Conservation (phyloP, 495 filamentous ascomycete species). For the Penicillium bialowiezense region DNA sequence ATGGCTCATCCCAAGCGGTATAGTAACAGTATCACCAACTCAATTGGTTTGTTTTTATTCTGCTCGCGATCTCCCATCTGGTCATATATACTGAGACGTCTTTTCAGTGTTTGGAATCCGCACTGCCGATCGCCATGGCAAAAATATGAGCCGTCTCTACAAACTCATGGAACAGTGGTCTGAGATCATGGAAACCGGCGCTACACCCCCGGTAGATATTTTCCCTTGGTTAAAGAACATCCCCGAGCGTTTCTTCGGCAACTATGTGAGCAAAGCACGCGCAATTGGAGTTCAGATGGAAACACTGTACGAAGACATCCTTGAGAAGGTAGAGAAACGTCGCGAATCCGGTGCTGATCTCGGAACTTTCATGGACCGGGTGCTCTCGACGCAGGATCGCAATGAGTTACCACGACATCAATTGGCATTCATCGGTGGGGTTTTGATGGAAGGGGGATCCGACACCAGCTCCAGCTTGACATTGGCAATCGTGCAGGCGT, state of each 20-base stretch:
- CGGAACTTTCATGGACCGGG: conserved; percentile 39
- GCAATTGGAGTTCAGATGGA: not conserved
- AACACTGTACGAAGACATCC: conserved; percentile 29
- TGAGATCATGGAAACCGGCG: conserved; percentile 44
- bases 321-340: conserved; percentile 11
- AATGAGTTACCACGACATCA: conserved; percentile 27
- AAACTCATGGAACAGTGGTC: conserved; percentile 49
- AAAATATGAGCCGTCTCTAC: conserved; percentile 40
- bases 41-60: too few species aligned
- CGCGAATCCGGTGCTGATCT: conserved; percentile 9
- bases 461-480: conserved; percentile 41
- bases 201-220: conserved; percentile 50
- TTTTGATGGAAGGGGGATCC: conserved; percentile 43
- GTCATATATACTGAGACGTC: too few species aligned
- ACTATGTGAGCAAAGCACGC: conserved; percentile 13
- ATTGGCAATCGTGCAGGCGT: conserved; percentile 41
- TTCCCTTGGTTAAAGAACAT: conserved; percentile 42
- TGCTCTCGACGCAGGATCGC: conserved; percentile 44
- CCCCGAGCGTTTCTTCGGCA: conserved; percentile 40
- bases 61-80: too few species aligned
- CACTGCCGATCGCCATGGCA: conserved; percentile 15
- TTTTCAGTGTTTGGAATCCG: conserved; percentile 35
- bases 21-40: too few species aligned
- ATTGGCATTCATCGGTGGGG: conserved; percentile 34
- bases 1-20: too few species aligned